Evolutionary conservation across 805 yeast species (phyloP), one percentile per base, ranked within the genome.

Genomic region (Citeromyces matritensis): DNA sequence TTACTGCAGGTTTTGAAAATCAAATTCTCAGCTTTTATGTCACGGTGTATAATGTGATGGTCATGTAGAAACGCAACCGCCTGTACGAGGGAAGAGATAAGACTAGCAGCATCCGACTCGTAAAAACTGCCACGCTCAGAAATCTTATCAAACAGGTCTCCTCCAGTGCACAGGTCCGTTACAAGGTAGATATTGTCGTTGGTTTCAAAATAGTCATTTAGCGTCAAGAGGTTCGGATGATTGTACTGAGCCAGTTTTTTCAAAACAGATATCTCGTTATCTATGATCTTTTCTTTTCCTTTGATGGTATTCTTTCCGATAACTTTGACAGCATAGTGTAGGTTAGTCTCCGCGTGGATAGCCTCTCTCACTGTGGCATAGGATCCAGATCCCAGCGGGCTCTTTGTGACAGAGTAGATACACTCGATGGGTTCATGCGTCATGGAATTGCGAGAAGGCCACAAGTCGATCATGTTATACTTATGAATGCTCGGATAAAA

Each of bases 121-220:
- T 86, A 86, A 12, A 91, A 80, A 3, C 88, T 72, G n/a, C 96
- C 96, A 52, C 81, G 78, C 3, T 85, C 82, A 1, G 93, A 88
- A 2, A 88, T 91, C 54, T 82, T 85, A 57, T 91, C 98, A 98
- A 91, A 91, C 33, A 91, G 59, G 51, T 91, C 99, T 15, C 98
- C 99, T 10, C 96, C 96, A 2, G 93, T 77, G 15, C 91, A 91
- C 43, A 76, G 81, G 47, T 91, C 98, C 96, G 91, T 88, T 6
- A 91, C 88, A 39, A 91, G 60, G 49, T 83, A 88, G 51, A 82
- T 82, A 44, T 68, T 71, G 36, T 77, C 81, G 4, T 62, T 57
- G 48, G 88, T 96, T 47, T 86, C 95, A 48, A 73, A 85, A 44
- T 80, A 82, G 4, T 85, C 91, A 46, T 80, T 74, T 31, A 91